A percentile compares a stretch with the other conserved stretches of the same genome.
Conservation (phyloP, 2,329 filamentous ascomycete species). For the Pseudogymnoascus sp. region DNA sequence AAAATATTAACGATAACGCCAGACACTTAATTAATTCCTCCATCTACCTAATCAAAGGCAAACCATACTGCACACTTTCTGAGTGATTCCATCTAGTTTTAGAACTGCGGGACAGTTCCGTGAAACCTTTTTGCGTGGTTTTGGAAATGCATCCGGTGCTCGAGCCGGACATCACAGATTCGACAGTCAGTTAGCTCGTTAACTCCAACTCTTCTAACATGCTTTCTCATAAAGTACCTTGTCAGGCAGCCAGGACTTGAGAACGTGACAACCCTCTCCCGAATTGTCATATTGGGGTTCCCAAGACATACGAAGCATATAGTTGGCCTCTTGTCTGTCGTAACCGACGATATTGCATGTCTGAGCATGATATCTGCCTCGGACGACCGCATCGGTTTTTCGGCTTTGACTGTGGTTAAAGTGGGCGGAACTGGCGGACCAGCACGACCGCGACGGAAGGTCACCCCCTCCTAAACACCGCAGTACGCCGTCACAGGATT, state of each 20-base stretch:
- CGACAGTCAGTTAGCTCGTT: too few relatives aligned
- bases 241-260: neutral
- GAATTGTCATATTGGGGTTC: neutral
- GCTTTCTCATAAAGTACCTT: too few relatives aligned
- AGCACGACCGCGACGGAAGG: neutral
- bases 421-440: neutral
- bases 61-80: too few relatives aligned
- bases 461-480: constrained; percentile 8
- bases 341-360: constrained; percentile 13
- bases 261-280: neutral
- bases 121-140: too few relatives aligned
- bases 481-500: constrained; percentile 12
- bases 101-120: too few relatives aligned
- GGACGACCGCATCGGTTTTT: neutral
- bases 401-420: constrained; percentile 1
- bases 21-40: too few relatives aligned
- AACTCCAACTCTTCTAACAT: too few relatives aligned
- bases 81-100: too few relatives aligned
- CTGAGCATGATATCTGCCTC: neutral
- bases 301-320: neutral
- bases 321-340: neutral
- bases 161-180: too few relatives aligned
- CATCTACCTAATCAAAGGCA: too few relatives aligned
- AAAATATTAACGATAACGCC: too few relatives aligned
- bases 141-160: too few relatives aligned